phyloP scores from a whole-genome alignment of 768 basidiomycete genomes.

The Lactarius trivialis region DNA sequence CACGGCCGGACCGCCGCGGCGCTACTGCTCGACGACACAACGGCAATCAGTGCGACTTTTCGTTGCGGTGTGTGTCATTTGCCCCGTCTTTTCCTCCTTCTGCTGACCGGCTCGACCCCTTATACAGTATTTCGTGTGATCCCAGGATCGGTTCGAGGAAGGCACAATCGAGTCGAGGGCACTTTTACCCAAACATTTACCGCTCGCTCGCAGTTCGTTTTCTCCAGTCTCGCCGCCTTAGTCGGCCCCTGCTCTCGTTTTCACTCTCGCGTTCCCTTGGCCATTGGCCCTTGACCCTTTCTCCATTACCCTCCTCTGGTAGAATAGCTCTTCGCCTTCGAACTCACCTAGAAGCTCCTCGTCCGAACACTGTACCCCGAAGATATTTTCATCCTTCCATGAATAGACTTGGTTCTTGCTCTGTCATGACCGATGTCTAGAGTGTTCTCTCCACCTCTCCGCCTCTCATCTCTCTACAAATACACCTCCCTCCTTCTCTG shows the following conservation, averaged over 20 bases:
- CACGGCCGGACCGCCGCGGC: no score
- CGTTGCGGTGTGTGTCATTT: no score
- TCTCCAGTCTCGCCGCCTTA: neutral
- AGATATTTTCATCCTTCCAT: neutral
- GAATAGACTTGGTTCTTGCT: neutral
- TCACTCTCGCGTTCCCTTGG: neutral
- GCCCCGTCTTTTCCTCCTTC: no score
- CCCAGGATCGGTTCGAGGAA: no score
- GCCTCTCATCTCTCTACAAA: neutral
- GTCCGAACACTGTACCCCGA: neutral
- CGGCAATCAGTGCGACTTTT: no score
- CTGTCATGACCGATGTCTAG: no score
- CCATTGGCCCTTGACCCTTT: neutral
- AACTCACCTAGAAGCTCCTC: neutral
- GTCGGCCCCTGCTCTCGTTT: neutral
- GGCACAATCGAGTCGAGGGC: neutral
- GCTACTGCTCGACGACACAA: no score
- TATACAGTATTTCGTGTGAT: no score
- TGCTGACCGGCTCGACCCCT: no score
- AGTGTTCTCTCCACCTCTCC: no score
- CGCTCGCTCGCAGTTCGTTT: neutral
- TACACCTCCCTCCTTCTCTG: neutral
- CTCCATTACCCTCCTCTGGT: no score
- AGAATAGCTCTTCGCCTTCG: neutral
- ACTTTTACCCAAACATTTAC: neutral